Evolutionary conservation across 2,329 filamentous ascomycete species (phyloP).

Genomic region (Aspergillus jensenii): DNA sequence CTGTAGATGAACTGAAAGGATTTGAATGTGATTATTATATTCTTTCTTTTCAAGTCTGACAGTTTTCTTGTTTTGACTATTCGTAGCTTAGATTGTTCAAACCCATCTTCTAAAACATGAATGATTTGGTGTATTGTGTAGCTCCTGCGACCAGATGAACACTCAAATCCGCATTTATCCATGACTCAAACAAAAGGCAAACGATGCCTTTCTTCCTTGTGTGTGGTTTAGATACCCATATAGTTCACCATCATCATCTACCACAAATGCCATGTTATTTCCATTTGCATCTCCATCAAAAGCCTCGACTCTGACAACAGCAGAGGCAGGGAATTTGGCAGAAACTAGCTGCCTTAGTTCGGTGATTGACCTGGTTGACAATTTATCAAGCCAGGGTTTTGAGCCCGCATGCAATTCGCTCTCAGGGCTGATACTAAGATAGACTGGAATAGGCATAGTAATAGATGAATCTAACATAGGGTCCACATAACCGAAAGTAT

Average conservation of each 20-base stretch:
- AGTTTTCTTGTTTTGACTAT: neutral
- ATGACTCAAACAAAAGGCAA: constrained; percentile 45
- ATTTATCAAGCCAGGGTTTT: constrained; percentile 64
- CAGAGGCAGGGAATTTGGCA: constrained; percentile 60
- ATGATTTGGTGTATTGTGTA: neutral
- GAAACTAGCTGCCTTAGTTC: constrained; percentile 64
- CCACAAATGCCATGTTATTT: constrained; percentile 61
- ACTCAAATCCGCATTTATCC: neutral
- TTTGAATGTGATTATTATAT: neutral
- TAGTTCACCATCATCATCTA: constrained; percentile 71
- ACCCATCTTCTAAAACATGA: too few species aligned
- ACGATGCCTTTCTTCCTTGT: constrained; percentile 55
- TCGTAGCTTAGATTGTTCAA: neutral
- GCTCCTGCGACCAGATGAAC: neutral
- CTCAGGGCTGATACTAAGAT: constrained; percentile 67
- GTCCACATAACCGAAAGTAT: constrained; percentile 37
- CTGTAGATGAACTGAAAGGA: neutral
- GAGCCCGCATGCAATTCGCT: constrained; percentile 53
- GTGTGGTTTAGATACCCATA: constrained; percentile 69
- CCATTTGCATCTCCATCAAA: constrained; percentile 61
- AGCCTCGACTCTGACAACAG: constrained; percentile 64
- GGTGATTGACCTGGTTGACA: constrained; percentile 58
- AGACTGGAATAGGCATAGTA: constrained; percentile 56
- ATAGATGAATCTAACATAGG: constrained; percentile 32
- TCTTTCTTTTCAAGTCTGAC: neutral